These are phyloP conservation scores for Fraxinus xanthoxyloides DNA, from an alignment of 305 asterid genomes.

Conservation along the genomic window DNA sequence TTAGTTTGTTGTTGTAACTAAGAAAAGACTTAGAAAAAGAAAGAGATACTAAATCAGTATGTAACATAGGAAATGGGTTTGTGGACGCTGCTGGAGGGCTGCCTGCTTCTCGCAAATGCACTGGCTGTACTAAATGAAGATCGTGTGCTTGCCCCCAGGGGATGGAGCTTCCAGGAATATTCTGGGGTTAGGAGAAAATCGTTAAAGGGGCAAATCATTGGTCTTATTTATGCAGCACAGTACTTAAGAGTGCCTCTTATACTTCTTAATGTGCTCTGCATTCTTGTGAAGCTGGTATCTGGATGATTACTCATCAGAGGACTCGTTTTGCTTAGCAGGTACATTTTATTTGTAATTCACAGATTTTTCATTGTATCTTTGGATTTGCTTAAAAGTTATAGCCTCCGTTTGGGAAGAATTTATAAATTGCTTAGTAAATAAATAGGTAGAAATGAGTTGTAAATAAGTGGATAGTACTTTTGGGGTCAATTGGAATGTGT, in stretches of 20 bases:
- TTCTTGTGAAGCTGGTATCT: slow-evolving; percentile 73
- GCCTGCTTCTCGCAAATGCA: slow-evolving; percentile 83
- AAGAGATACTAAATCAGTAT: background rate
- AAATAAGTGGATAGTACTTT: background rate
- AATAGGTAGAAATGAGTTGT: background rate
- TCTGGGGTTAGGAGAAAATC: slow-evolving; percentile 82
- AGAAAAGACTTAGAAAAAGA: background rate
- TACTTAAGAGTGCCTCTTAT: slow-evolving; percentile 77
- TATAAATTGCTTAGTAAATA: background rate
- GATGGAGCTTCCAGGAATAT: slow-evolving; percentile 94
- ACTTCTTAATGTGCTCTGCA: slow-evolving; percentile 71
- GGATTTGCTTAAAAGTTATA: background rate
- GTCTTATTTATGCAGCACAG: slow-evolving; percentile 82
- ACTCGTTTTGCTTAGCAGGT: slow-evolving; percentile 22
- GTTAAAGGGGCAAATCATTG: slow-evolving; percentile 83
- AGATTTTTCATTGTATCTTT: background rate
- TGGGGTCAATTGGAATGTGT: background rate
- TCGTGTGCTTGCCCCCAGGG: slow-evolving; percentile 79
- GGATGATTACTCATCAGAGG: slow-evolving; percentile 33
- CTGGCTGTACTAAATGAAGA: slow-evolving; percentile 81
- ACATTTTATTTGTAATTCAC: background rate
- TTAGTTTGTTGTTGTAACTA: background rate
- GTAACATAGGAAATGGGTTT: slow-evolving; percentile 70
- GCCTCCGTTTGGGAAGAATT: background rate
- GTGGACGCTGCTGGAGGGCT: slow-evolving; percentile 90